phyloP scores from a whole-genome alignment of 208 protist genomes.

The Leishmania aethiopica region DNA sequence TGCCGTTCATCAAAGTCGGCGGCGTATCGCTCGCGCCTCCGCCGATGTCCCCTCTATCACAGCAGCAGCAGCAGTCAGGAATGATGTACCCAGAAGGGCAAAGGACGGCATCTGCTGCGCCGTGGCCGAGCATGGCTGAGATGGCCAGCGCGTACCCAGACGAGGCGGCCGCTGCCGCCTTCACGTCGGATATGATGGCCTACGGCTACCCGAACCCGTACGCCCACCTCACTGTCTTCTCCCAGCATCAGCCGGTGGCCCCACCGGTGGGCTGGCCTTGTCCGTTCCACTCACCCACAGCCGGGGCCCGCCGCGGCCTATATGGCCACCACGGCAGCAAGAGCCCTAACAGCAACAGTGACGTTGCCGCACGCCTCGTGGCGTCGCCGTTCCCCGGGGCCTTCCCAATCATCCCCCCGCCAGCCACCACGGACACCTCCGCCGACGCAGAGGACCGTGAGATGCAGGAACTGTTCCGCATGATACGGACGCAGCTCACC shows the following conservation, averaged over 20 bases:
- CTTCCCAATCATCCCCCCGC: conserved; percentile 40
- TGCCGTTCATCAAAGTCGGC: conserved; percentile 14
- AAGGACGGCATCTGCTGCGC: conserved; percentile 1
- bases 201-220: conserved; percentile 33
- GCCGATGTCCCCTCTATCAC: neutral
- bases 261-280: conserved; percentile 26
- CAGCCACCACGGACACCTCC: conserved; percentile 17
- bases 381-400: conserved; percentile 45
- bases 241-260: conserved; percentile 32
- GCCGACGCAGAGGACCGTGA: conserved; percentile 37
- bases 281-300: conserved; percentile 1
- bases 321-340: neutral
- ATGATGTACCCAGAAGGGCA: neutral
- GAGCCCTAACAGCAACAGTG: neutral
- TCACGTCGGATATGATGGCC: conserved; percentile 17
- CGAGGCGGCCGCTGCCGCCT: conserved; percentile 19
- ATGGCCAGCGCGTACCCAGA: conserved; percentile 1
- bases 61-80: neutral
- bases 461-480: conserved; percentile 44
- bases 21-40: conserved; percentile 7
- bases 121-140: conserved; percentile 3
- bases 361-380: conserved; percentile 24
- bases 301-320: neutral
- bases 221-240: conserved; percentile 38
- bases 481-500: conserved; percentile 30